Evolutionary conservation across 345 rosid species (phyloP).

Genomic region (Microthlaspi erraticum): DNA sequence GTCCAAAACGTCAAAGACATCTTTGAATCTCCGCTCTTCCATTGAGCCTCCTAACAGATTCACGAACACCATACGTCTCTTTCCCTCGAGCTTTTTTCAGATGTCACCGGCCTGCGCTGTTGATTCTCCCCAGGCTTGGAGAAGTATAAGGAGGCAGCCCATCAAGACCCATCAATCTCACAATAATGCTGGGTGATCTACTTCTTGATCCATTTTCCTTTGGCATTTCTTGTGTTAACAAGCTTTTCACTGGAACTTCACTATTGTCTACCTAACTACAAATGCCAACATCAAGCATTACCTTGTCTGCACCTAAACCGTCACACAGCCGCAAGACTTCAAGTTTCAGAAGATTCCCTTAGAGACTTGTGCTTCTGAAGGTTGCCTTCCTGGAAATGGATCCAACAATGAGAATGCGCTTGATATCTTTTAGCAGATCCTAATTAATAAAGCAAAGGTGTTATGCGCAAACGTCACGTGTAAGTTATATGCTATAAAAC

Average conservation of each 20-base stretch:
- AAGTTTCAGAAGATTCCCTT: slow-evolving; percentile 50
- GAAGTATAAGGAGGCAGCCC: slow-evolving; percentile 60
- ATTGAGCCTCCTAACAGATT: slow-evolving; percentile 64
- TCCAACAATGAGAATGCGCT: not conserved
- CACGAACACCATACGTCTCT: too few relatives aligned
- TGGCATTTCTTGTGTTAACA: slow-evolving; percentile 72
- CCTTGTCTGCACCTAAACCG: slow-evolving; percentile 52
- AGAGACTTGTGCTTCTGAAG: too few relatives aligned
- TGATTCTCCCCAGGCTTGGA: slow-evolving; percentile 44
- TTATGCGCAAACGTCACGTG: slow-evolving; percentile 38
- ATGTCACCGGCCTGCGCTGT: slow-evolving; percentile 25
- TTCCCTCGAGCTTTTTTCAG: too few relatives aligned
- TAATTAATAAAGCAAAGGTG: too few relatives aligned
- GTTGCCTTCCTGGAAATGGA: slow-evolving; percentile 58
- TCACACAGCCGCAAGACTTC: slow-evolving; percentile 46
- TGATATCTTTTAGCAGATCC: not conserved
- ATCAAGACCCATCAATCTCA: slow-evolving; percentile 89
- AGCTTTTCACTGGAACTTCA: slow-evolving; percentile 57
- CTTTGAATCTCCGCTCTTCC: slow-evolving; percentile 82
- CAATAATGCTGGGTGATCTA: slow-evolving; percentile 73
- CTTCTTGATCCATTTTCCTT: slow-evolving; percentile 60
- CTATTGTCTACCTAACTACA: slow-evolving; percentile 40
- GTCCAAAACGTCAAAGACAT: slow-evolving; percentile 83
- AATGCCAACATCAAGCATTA: slow-evolving; percentile 32
- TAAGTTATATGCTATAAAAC: slow-evolving; percentile 39